These are phyloP conservation scores for Delphinella strobiligena DNA, from an alignment of 2,329 filamentous ascomycete species.

Conservation along the genomic window DNA sequence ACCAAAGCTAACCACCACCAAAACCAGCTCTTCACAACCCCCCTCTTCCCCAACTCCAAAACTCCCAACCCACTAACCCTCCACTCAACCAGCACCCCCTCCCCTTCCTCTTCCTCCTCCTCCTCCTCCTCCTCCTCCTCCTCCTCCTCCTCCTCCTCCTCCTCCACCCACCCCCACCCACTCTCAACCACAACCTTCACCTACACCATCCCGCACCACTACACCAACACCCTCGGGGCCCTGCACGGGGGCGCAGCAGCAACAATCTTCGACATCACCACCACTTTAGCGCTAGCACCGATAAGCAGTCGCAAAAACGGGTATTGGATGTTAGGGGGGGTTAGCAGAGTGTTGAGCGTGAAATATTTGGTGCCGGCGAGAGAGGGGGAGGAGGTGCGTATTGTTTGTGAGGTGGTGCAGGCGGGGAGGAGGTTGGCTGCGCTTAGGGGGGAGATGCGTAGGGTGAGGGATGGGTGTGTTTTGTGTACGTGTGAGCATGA, in stretches of 20 bases:
- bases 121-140: not conserved
- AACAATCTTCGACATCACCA: slow-evolving; percentile 44
- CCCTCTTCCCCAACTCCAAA: not conserved
- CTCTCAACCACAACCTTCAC: not conserved
- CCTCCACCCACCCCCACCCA: not conserved
- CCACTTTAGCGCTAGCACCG: slow-evolving; percentile 26
- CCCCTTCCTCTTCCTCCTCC: not conserved
- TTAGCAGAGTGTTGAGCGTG: slow-evolving; percentile 31
- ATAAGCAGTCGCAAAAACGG: slow-evolving; percentile 19
- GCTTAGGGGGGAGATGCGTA: slow-evolving; percentile 28
- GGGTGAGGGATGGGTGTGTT: slow-evolving; percentile 21
- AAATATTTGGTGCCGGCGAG: slow-evolving; percentile 32
- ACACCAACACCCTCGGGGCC: slow-evolving; percentile 36
- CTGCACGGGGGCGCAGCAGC: slow-evolving; percentile 44
- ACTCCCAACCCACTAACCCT: slow-evolving; percentile 5
- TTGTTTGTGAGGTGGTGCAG: slow-evolving; percentile 32
- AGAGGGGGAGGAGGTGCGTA: slow-evolving; percentile 26
- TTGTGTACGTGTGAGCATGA: slow-evolving; percentile 24
- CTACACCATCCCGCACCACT: slow-evolving; percentile 25
- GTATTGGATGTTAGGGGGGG: slow-evolving; percentile 33
- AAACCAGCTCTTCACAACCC: not conserved
- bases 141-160: too few species aligned
- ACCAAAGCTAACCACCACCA: too few species aligned
- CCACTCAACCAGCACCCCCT: not conserved
- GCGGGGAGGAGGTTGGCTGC: slow-evolving; percentile 30